These are phyloP conservation scores for Sideroxylon spinosum DNA, from an alignment of 179 eudicot species.

Conservation along the genomic window DNA sequence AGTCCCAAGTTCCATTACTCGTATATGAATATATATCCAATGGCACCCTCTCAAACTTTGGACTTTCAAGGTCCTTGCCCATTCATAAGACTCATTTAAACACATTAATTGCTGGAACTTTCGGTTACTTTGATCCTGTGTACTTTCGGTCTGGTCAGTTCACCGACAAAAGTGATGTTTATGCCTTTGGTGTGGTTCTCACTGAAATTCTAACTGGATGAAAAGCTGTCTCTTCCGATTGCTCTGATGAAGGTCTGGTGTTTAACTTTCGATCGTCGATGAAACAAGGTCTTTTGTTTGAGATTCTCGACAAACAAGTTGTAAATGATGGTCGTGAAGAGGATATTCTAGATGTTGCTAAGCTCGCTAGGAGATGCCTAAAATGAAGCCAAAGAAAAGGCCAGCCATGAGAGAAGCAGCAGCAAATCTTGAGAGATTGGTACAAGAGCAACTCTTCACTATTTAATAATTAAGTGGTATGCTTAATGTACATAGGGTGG, in stretches of 20 bases:
- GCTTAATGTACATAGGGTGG: too few relatives aligned
- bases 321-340: neutral
- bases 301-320: neutral
- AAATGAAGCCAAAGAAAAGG: slow-evolving; percentile 9
- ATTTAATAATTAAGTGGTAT: too few relatives aligned
- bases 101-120: slow-evolving; percentile 27
- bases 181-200: slow-evolving; percentile 48
- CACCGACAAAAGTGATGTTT: slow-evolving; percentile 53
- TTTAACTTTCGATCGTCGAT: too few relatives aligned
- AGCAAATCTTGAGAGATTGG: slow-evolving; percentile 11
- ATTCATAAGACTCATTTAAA: too few relatives aligned
- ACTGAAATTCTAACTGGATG: slow-evolving; percentile 36
- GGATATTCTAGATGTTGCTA: neutral
- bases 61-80: too few relatives aligned
- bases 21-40: slow-evolving; percentile 20
- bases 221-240: slow-evolving; percentile 8
- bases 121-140: slow-evolving; percentile 45
- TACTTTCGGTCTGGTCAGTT: slow-evolving; percentile 36
- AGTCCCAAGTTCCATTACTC: slow-evolving; percentile 15
- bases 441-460: too few relatives aligned
- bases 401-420: slow-evolving; percentile 25
- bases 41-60: slow-evolving; percentile 20
- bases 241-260: neutral
- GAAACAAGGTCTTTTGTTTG: neutral
- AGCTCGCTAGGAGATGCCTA: neutral